Percentiles rank a stretch among this genome's conserved stretches.
phyloP scores from a whole-genome alignment of 1,139 yeast species.

The Pneumocystis oryctolagi region DNA sequence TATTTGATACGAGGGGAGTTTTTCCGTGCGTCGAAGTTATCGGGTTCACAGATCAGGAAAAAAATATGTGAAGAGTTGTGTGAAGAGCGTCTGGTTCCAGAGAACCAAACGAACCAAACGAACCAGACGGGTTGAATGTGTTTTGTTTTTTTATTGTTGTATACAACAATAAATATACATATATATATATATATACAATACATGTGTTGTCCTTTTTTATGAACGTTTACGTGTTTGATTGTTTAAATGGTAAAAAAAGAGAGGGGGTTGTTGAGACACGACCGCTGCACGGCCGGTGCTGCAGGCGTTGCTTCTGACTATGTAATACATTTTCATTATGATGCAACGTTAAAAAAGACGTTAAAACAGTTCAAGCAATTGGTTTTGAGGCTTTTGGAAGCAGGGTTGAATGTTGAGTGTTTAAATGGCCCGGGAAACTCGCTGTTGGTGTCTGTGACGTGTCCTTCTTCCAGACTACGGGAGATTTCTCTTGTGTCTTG shows the following conservation, averaged over 20 bases:
- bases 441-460: not conserved
- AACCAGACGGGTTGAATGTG: too few species aligned
- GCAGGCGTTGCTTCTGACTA: not conserved
- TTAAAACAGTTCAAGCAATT: not conserved
- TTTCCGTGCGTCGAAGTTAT: conserved; percentile 11
- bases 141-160: too few species aligned
- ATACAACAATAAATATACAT: too few species aligned
- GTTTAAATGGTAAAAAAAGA: too few species aligned
- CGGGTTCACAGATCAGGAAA: conserved; percentile 4
- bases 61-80: conserved; percentile 3
- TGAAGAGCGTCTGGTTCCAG: not conserved
- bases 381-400: not conserved
- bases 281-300: too few species aligned
- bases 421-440: not conserved
- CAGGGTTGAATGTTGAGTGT: not conserved
- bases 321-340: not conserved
- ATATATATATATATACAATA: too few species aligned
- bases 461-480: not conserved
- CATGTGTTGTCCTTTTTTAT: too few species aligned
- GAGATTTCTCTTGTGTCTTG: not conserved
- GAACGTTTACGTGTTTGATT: too few species aligned
- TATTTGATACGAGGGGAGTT: conserved; percentile 12
- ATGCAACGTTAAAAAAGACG: not conserved
- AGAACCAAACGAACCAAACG: too few species aligned
- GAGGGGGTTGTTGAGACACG: too few species aligned